Percentiles rank a stretch among this genome's conserved stretches.
These are phyloP conservation scores for Auricularia cornea DNA, from an alignment of 768 basidiomycete species.

Conservation along the genomic window DNA sequence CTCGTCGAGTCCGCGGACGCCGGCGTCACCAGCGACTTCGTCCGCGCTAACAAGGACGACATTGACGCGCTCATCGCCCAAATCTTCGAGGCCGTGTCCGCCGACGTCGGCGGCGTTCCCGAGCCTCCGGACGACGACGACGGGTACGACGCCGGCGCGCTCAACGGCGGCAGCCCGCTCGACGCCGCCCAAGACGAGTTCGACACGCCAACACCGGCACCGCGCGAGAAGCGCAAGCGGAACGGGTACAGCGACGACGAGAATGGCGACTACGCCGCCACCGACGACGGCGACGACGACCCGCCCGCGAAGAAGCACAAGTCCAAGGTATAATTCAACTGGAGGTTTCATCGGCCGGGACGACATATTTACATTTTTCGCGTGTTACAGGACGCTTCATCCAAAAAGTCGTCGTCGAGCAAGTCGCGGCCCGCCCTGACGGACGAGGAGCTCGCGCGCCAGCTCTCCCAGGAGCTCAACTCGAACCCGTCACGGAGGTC, in stretches of 20 bases:
- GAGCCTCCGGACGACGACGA: neutral
- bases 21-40: constrained; percentile 44
- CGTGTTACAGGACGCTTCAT: neutral
- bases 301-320: constrained; percentile 30
- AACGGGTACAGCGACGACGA: neutral
- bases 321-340: constrained; percentile 20
- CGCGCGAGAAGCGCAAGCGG: neutral
- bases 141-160: no score
- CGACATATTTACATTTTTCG: neutral
- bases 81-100: constrained; percentile 54
- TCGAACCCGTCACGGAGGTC: constrained; percentile 41
- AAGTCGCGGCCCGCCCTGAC: constrained; percentile 32
- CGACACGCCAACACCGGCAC: neutral
- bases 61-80: constrained; percentile 61
- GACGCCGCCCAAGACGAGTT: neutral
- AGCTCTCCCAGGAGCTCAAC: constrained; percentile 64
- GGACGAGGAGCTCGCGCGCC: constrained; percentile 64
- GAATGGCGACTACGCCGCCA: constrained; percentile 23
- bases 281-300: constrained; percentile 18
- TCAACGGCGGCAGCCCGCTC: neutral
- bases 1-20: constrained; percentile 43
- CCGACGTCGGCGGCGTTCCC: neutral
- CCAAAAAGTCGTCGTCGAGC: constrained; percentile 27
- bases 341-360: no score
- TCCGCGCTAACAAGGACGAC: constrained; percentile 59